These are phyloP conservation scores for Paramecium tetraurelia DNA, from an alignment of 73 alveolate genomes.

Conservation along the genomic window DNA sequence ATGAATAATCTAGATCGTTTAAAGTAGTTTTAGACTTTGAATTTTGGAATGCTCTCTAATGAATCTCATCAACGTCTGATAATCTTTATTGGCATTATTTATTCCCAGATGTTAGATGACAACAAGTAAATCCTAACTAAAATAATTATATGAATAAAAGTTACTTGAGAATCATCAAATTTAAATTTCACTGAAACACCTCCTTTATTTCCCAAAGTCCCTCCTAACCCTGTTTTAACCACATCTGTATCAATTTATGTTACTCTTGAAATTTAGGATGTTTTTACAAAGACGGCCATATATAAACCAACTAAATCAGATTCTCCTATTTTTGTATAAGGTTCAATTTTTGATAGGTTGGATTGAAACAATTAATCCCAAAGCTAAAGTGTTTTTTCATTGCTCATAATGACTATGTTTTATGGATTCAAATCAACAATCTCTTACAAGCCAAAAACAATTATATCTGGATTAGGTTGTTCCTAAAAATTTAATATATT, in stretches of 20 bases:
- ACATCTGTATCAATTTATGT: conserved; percentile 67
- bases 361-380: conserved; percentile 60
- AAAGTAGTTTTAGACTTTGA: conserved; percentile 58
- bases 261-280: conserved; percentile 57
- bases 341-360: conserved; percentile 66
- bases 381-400: conserved; percentile 62
- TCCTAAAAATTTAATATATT: conserved; percentile 70
- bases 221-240: conserved; percentile 92
- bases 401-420: conserved; percentile 72
- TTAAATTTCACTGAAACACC: conserved; percentile 83
- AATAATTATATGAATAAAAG: conserved; percentile 56
- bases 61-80: conserved; percentile 80
- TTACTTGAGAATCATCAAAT: conserved; percentile 71
- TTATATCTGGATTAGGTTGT: conserved; percentile 66
- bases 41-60: conserved; percentile 72
- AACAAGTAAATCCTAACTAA: conserved; percentile 64
- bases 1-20: conserved; percentile 81
- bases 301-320: conserved; percentile 78
- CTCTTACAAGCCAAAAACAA: conserved; percentile 69
- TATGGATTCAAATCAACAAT: conserved; percentile 75
- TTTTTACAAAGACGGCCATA: conserved; percentile 69
- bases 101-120: conserved; percentile 89
- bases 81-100: conserved; percentile 77
- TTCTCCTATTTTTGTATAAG: conserved; percentile 67
- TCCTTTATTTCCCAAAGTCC: conserved; percentile 94